phyloP scores from a whole-genome alignment of 495 filamentous ascomycete species.

The Rhizodiscina lignyota region DNA sequence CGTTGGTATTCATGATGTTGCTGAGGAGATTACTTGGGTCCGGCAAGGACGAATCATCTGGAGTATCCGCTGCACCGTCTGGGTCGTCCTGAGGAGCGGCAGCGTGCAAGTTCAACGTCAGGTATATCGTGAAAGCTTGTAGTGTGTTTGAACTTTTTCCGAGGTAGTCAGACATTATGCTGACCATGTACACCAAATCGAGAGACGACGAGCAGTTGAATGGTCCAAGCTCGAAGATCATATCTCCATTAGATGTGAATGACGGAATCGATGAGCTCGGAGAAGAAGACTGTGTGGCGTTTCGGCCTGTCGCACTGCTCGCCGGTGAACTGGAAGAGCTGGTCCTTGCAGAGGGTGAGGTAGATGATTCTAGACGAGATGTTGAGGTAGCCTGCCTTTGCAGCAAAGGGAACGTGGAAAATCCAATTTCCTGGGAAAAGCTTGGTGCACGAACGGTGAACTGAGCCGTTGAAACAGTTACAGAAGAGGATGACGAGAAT shows the following conservation, averaged over 20 bases:
- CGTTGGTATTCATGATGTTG: constrained; percentile 20
- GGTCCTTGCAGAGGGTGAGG: neutral
- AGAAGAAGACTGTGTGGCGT: constrained; percentile 17
- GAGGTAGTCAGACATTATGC: constrained; percentile 33
- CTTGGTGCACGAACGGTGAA: neutral
- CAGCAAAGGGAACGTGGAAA: too few relatives aligned
- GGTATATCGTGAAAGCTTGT: constrained; percentile 26
- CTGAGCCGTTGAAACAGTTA: neutral
- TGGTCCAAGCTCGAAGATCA: constrained; percentile 33
- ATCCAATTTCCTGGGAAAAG: too few relatives aligned
- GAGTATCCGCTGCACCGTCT: constrained; percentile 26
- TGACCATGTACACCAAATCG: constrained; percentile 28
- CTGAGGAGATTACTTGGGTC: constrained; percentile 6
- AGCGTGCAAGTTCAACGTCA: constrained; percentile 44
- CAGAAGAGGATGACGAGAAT: too few relatives aligned
- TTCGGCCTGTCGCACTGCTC: constrained; percentile 6
- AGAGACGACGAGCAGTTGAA: constrained; percentile 38
- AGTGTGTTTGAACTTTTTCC: constrained; percentile 27
- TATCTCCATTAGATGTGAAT: constrained; percentile 16
- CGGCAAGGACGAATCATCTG: constrained; percentile 18
- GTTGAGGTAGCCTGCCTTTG: constrained; percentile 2
- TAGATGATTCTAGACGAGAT: too few relatives aligned
- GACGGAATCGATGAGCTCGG: too few relatives aligned
- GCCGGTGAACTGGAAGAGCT: neutral
- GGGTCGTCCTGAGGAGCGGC: constrained; percentile 25